These are phyloP conservation scores for Paracorniculantispora psalliotae DNA, from an alignment of 2,329 filamentous ascomycete genomes.

Conservation along the genomic window DNA sequence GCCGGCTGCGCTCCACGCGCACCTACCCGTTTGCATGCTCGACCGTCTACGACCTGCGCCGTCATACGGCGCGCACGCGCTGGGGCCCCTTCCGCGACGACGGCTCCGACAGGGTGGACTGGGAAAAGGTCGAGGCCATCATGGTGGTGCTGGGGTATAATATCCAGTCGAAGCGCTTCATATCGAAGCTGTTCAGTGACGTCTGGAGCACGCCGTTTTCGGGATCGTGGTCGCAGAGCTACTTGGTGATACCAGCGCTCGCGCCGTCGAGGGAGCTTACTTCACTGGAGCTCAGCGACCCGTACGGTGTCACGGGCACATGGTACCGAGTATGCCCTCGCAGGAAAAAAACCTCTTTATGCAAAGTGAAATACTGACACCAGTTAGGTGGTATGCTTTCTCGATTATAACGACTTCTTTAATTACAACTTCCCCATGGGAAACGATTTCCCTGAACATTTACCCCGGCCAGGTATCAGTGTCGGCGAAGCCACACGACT, in stretches of 20 bases:
- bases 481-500: constrained; percentile 64
- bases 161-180: constrained; percentile 43
- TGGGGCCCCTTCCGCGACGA: constrained; percentile 73
- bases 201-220: constrained; percentile 54
- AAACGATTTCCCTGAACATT: constrained; percentile 34
- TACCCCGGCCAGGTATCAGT: constrained; percentile 49
- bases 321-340: constrained; percentile 58
- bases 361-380: constrained; percentile 14
- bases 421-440: constrained; percentile 61
- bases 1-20: constrained; percentile 30
- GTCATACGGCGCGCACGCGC: constrained; percentile 54
- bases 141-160: constrained; percentile 65
- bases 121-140: constrained; percentile 75
- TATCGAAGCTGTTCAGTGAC: constrained; percentile 42
- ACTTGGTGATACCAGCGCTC: constrained; percentile 25
- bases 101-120: constrained; percentile 59
- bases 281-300: constrained; percentile 53
- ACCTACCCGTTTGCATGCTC: constrained; percentile 60
- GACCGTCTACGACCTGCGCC: constrained; percentile 68
- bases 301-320: constrained; percentile 65
- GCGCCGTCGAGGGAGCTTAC: constrained; percentile 30
- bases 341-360: background rate
- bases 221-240: constrained; percentile 50
- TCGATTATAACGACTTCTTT: constrained; percentile 69
- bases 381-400: constrained; percentile 40